A percentile compares a stretch with the other conserved stretches of the same genome.
Conservation (phyloP, 441 rosid genomes). For the Adansonia madagascariensis region DNA sequence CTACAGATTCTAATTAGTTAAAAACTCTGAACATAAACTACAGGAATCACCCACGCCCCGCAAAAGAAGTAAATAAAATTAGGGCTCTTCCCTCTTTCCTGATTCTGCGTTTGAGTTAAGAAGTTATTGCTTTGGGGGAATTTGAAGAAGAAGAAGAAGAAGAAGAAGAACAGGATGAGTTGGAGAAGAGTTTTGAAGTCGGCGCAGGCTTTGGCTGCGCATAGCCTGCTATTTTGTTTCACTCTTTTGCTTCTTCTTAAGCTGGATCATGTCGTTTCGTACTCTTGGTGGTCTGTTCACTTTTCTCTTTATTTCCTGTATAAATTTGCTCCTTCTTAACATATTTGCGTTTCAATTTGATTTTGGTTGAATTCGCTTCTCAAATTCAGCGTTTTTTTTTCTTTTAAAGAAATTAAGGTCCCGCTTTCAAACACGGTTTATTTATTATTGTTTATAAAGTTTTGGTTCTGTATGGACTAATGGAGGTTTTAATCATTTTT, state of each 20-base stretch:
- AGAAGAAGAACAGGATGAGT: conserved; percentile 53
- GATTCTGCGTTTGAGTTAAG: not conserved
- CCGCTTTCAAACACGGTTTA: not conserved
- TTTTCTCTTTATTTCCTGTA: not conserved
- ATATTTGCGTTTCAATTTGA: conserved; percentile 13
- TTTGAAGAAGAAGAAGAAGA: not conserved
- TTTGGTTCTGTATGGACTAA: not conserved
- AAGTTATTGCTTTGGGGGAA: not conserved
- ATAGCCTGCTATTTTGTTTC: conserved; percentile 67
- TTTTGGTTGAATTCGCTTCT: conserved; percentile 29
- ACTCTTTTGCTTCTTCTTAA: conserved; percentile 80
- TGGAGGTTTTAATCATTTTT: not conserved
- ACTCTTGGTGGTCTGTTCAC: conserved; percentile 84
- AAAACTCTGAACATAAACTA: not conserved
- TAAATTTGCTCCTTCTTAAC: not conserved
- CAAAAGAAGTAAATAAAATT: not conserved
- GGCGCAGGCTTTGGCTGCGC: conserved; percentile 81
- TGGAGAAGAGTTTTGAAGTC: conserved; percentile 91
- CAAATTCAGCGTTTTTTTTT: not conserved
- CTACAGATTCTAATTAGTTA: not conserved
- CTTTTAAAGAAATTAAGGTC: not conserved
- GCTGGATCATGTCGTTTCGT: conserved; percentile 56
- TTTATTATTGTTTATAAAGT: not conserved
- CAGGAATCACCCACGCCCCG: not conserved
- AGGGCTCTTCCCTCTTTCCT: not conserved